Evolutionary conservation across 2,329 filamentous ascomycete species (phyloP).

Genomic region (Emmonsiellopsis sp.): DNA sequence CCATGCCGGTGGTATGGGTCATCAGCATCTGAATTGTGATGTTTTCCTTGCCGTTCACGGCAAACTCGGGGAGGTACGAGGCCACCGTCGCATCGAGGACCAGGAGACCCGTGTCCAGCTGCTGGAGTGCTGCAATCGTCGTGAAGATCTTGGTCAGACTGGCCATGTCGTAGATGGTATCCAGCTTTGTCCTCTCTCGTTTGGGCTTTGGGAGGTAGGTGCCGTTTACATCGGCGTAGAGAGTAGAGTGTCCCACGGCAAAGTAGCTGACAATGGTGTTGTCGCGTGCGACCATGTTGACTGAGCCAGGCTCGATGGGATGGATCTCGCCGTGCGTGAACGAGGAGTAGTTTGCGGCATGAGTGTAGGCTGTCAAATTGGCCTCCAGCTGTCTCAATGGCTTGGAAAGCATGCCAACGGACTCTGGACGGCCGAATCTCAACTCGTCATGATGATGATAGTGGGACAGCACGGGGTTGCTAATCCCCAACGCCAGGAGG

Average conservation of each 20-base stretch:
- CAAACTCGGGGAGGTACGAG: constrained; percentile 24
- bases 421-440: constrained; percentile 1
- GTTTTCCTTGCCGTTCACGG: constrained; percentile 22
- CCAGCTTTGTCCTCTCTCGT: constrained; percentile 20
- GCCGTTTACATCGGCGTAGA: constrained; percentile 22
- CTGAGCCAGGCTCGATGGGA: constrained; percentile 14
- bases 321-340: constrained; percentile 10
- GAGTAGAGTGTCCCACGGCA: constrained; percentile 13
- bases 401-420: constrained; percentile 1
- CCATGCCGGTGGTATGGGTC: constrained; percentile 27
- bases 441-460: not conserved
- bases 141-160: constrained; percentile 32
- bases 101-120: constrained; percentile 19
- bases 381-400: not conserved
- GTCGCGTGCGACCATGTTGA: constrained; percentile 12
- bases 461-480: not conserved
- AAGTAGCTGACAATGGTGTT: constrained; percentile 15
- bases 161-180: constrained; percentile 33
- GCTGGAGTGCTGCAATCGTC: constrained; percentile 22
- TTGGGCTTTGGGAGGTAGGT: constrained; percentile 15
- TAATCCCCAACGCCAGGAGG: not conserved
- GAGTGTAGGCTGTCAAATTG: constrained; percentile 1
- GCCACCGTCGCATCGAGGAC: constrained; percentile 20
- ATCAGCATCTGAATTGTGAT: constrained; percentile 26
- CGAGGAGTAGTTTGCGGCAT: constrained; percentile 13